A percentile compares a stretch with the other conserved stretches of the same genome.
Evolutionary conservation across 805 yeast genomes (phyloP).

Genomic region (Yarrowia sp.): DNA sequence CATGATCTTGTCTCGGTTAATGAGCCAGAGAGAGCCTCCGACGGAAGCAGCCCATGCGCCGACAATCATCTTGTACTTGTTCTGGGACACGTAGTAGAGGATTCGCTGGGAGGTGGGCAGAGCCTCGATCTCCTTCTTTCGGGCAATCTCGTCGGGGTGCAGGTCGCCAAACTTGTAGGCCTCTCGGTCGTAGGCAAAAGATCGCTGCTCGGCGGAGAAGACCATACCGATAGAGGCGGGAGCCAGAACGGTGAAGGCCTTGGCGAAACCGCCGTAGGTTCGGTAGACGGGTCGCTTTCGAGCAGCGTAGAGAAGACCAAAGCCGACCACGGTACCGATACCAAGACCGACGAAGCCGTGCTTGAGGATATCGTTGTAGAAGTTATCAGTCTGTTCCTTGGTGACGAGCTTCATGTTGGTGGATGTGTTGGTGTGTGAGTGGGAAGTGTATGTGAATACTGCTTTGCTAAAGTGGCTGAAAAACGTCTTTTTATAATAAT

Average conservation of each 20-base stretch:
- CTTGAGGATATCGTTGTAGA: conserved; percentile 52
- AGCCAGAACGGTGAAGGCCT: conserved; percentile 63
- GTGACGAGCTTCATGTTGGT: conserved; percentile 64
- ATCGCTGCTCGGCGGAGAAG: conserved; percentile 68
- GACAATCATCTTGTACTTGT: conserved; percentile 63
- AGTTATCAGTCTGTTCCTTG: conserved; percentile 64
- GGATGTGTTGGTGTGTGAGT: background rate
- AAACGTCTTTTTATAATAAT: conserved; percentile 9
- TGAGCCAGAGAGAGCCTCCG: conserved; percentile 73
- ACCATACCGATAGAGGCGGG: conserved; percentile 66
- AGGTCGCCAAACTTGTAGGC: conserved; percentile 53
- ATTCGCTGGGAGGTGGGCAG: conserved; percentile 51
- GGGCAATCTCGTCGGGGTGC: conserved; percentile 43
- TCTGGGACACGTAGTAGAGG: conserved; percentile 48
- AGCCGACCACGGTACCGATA: conserved; percentile 57
- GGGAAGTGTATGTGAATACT: background rate
- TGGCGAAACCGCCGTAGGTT: conserved; percentile 31
- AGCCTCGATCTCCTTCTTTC: conserved; percentile 50
- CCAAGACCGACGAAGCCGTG: conserved; percentile 64
- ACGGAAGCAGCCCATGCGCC: conserved; percentile 78
- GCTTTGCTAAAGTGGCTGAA: conserved; percentile 9
- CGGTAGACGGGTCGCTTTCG: conserved; percentile 40
- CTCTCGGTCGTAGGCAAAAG: conserved; percentile 61
- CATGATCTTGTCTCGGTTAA: conserved; percentile 72
- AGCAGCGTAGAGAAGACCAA: conserved; percentile 52